A percentile compares a stretch with the other conserved stretches of the same genome.
phyloP scores from a whole-genome alignment of 2,329 filamentous ascomycete species.

The Neofusicoccum parvum region DNA sequence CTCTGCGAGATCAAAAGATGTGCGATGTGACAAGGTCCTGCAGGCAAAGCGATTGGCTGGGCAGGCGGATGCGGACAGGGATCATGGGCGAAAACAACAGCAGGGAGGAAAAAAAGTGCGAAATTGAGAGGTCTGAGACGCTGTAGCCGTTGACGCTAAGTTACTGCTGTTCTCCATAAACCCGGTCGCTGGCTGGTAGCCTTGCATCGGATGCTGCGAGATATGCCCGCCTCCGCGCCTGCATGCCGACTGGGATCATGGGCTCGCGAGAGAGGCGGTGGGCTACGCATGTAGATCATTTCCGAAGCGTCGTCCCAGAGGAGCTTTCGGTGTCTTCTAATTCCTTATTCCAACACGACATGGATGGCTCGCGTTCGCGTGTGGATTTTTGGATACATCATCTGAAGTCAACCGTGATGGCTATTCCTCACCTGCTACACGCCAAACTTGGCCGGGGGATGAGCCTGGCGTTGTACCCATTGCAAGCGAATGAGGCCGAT shows the following conservation, averaged over 20 bases:
- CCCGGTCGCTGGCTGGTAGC: slow-evolving; percentile 1
- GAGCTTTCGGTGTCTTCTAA: neutral
- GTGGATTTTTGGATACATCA: no score
- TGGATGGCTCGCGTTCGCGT: no score
- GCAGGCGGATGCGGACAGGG: neutral
- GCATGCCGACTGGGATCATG: slow-evolving; percentile 5
- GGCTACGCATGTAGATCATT: neutral
- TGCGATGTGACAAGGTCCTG: neutral
- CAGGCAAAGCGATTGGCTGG: neutral
- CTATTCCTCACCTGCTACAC: no score
- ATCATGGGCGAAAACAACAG: neutral
- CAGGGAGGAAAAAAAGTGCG: neutral
- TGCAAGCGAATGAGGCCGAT: no score
- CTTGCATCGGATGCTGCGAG: slow-evolving; percentile 14
- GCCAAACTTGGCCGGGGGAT: no score
- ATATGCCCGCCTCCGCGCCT: neutral
- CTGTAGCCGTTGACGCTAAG: neutral
- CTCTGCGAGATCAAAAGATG: neutral
- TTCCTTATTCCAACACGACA: neutral
- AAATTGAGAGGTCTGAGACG: no score
- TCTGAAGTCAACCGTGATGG: no score
- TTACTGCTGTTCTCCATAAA: neutral
- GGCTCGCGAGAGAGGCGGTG: neutral
- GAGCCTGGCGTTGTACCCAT: neutral
- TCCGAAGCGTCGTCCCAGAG: neutral